Conservation (phyloP, 192 early-diverging fungal genomes). For the Mortierella antarctica region DNA sequence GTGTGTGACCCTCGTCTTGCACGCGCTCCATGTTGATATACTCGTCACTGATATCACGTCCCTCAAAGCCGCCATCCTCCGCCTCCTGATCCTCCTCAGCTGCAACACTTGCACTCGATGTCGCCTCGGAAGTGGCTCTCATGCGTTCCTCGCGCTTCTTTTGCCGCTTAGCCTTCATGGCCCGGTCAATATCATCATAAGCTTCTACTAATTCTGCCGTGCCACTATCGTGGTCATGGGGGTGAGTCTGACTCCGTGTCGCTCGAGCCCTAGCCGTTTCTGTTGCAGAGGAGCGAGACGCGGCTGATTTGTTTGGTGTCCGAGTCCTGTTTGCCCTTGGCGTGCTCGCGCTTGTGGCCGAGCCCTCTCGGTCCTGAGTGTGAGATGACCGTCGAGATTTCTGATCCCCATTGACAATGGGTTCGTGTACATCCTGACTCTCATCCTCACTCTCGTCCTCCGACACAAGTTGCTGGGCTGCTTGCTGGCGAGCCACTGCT, state of each 20-base stretch:
- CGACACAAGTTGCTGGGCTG: background rate
- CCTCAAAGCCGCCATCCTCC: background rate
- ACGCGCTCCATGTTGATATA: too few species aligned
- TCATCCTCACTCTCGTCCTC: background rate
- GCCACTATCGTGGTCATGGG: slow-evolving; percentile 1
- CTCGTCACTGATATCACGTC: background rate
- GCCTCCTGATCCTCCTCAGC: background rate
- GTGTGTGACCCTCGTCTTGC: too few species aligned
- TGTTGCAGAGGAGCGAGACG: background rate
- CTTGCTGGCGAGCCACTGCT: slow-evolving; percentile 25
- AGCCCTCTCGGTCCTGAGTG: background rate
- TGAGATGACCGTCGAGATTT: background rate
- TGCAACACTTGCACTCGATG: slow-evolving; percentile 7
- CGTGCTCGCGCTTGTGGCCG: background rate
- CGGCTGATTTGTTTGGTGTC: background rate
- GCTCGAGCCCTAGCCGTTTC: background rate
- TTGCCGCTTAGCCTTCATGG: slow-evolving; percentile 26
- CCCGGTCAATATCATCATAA: slow-evolving; percentile 31
- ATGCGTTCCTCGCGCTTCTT: slow-evolving; percentile 22
- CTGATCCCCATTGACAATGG: too few species aligned
- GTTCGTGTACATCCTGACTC: background rate
- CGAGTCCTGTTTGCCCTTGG: too few species aligned
- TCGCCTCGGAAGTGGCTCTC: slow-evolving; percentile 9
- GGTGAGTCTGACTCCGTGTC: slow-evolving; percentile 2
- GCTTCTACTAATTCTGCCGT: slow-evolving; percentile 11